Conservation (phyloP, 352 stramenopile species). For the Globisporangium carolinianum region DNA sequence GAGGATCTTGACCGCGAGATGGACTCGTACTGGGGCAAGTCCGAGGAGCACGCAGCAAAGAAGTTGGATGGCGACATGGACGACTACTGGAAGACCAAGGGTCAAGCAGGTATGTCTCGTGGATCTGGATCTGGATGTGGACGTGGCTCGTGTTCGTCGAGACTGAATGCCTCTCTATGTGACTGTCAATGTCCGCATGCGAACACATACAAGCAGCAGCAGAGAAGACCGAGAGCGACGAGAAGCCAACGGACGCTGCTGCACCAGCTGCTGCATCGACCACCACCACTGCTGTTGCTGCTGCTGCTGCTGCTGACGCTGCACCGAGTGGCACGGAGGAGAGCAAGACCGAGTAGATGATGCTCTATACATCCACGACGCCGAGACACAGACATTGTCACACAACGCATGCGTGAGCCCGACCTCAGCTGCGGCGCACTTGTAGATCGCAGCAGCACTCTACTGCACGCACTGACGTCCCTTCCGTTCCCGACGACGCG, state of each 20-base stretch:
- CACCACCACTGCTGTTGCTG: not conserved
- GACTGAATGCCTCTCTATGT: not conserved
- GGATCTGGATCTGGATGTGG: not conserved
- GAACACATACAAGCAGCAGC: not conserved
- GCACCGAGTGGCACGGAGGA: not conserved
- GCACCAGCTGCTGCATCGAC: not conserved
- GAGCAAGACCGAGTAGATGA: slow-evolving; percentile 6
- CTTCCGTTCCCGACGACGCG: too few relatives aligned
- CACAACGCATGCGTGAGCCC: too few relatives aligned
- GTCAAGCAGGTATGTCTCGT: slow-evolving; percentile 20
- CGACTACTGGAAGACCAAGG: slow-evolving; percentile 86
- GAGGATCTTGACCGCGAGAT: slow-evolving; percentile 82
- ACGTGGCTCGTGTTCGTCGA: not conserved
- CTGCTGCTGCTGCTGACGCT: not conserved
- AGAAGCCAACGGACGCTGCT: slow-evolving; percentile 3
- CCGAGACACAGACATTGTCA: too few relatives aligned
- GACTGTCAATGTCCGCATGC: not conserved
- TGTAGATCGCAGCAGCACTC: too few relatives aligned
- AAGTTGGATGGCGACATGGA: slow-evolving; percentile 83
- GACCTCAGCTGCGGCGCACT: too few relatives aligned
- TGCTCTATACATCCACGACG: too few relatives aligned
- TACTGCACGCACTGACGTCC: too few relatives aligned
- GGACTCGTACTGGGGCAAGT: slow-evolving; percentile 86
- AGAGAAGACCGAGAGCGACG: not conserved
- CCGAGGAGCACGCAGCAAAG: slow-evolving; percentile 75